Conservation (phyloP, 768 basidiomycete genomes). For the Podaxis sp. region DNA sequence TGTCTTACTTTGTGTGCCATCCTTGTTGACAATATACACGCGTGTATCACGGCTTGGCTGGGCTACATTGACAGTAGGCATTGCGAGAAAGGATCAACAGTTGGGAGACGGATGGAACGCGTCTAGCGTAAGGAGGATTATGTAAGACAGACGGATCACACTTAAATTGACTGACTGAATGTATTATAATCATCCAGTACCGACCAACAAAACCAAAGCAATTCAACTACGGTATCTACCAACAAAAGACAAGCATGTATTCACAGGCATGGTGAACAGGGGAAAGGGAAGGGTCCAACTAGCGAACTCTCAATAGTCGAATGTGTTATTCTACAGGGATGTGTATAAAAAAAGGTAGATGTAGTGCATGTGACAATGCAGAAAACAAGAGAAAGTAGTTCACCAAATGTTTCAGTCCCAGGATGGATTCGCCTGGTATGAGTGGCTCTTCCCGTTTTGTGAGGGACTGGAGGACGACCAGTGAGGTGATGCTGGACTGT, state of each 20-base stretch:
- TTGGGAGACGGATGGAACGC: background rate
- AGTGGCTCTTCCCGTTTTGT: conserved; percentile 49
- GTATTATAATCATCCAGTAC: conserved; percentile 8
- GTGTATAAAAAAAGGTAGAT: conserved; percentile 15
- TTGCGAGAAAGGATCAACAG: conserved; percentile 12
- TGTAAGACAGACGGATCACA: conserved; percentile 8
- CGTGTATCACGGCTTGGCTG: conserved; percentile 25
- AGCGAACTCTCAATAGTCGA: conserved; percentile 14
- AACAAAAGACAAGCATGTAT: conserved; percentile 15
- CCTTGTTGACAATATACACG: conserved; percentile 33
- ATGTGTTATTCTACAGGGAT: conserved; percentile 17
- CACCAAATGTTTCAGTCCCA: conserved; percentile 41
- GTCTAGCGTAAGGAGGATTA: conserved; percentile 1
- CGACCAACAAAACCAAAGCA: conserved; percentile 1
- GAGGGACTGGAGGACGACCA: conserved; percentile 85
- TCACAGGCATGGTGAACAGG: conserved; percentile 9
- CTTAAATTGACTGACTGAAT: background rate
- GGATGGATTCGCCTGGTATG: conserved; percentile 51
- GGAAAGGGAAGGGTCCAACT: conserved; percentile 10
- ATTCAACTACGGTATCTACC: conserved; percentile 14
- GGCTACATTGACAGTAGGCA: conserved; percentile 32
- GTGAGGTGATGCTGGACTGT: conserved; percentile 82
- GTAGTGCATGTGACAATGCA: conserved; percentile 8
- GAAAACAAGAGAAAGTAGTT: conserved; percentile 4
- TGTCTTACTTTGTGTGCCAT: conserved; percentile 30